Base-by-base conservation (phyloP, 2,329 filamentous ascomycete species). In the Simplicillium aogashimaense region DNA sequence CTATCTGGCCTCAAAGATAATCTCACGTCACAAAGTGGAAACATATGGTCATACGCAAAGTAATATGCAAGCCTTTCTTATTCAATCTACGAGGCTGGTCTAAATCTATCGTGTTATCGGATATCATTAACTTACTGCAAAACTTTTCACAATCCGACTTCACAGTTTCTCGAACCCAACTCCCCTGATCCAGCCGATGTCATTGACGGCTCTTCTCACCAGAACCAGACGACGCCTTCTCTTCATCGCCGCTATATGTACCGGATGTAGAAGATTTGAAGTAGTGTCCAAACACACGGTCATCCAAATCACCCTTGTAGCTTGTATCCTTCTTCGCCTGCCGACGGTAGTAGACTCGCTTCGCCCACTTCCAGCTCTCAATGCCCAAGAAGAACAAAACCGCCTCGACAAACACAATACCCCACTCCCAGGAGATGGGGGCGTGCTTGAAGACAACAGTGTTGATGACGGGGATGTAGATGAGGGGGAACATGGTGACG, bases 391-490 rank as follows among this genome's bases (percentile, higher is more conserved):
- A 76, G 60, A 79, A 80, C n/a, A 78, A 49, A 1, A 70, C 42
- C 0, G 71, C 64, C 13, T 64, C 66, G 15, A 76, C 48, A 42
- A 79, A 74, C 3, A 77, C 70, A 33, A 79, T 68, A 2, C 59
- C 72, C 76, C 74, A 80, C 50, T 78, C 75, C 76, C 76, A 79
- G 10, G 58, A 65, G 41, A 79, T 78, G 2, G 65, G 69, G 0
- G 64, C 63, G 48, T 78, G 75, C 53, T 74, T 72, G 56, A 78
- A 78, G 8, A 78, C 72, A 1, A 63, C 59, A 1, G 63, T 67
- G 54, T 76, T 78, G 40, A 79, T 63, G 7, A 67, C 70, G 0
- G 74, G 75, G 37, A 78, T 76, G 43, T 78, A 79, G 25, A 70
- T 60, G n/a, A 65, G 53, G 1, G 67, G 66, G 47, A 71, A 70